Evolutionary conservation across 106 monocot species (phyloP), one percentile per base, ranked within the genome.

Genomic region (Ottelia alismoides): DNA sequence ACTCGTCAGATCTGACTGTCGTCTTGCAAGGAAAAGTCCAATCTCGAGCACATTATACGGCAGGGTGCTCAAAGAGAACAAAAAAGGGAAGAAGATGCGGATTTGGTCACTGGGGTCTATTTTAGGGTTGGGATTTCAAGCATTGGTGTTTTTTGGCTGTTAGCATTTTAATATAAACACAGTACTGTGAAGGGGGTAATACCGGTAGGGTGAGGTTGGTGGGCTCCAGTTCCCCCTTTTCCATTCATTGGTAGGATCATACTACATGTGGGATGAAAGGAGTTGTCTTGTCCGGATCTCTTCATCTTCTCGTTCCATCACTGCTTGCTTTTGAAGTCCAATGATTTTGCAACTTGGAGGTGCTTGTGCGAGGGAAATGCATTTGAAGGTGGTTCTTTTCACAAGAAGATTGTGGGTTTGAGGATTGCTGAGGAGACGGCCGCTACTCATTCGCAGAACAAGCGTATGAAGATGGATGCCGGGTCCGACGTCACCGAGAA

Each of bases 401-500:
- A n/a, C 3, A 20, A 20, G 48, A 49, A 12, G 20, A 20, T 10
- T 17, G 7, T 49, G 19, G 10, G 4, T 3, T 3, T 10, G 12
- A 20, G 48, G 20, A n/a, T 17, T 4, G 7, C 6, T 6, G 40
- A 43, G 40, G 16, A 43, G 40, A 43, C 23, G 20, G 23, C 31
- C 23, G 32, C 28, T 28, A 21, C 25, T 20, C n/a, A 46, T 59
- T 45, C 23, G 53, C 40, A 60, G 16, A 21, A 11, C 22, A 61
- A 23, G 25, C 52, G 46, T 20, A 53, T 25, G 10, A 31, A 58
- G 53, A 22, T 16, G 2, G 60, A 29, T 22, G 45, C 40, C 52
- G 40, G 44, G n/a, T 26, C 30, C 0, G 46, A 69, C 24, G 61
- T 29, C 14, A 52, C 29, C 0, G 53, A 52, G 60, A 69, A 60